Evolutionary conservation across 2,329 filamentous ascomycete genomes (phyloP).

Genomic region (Colletotrichum trifolii): DNA sequence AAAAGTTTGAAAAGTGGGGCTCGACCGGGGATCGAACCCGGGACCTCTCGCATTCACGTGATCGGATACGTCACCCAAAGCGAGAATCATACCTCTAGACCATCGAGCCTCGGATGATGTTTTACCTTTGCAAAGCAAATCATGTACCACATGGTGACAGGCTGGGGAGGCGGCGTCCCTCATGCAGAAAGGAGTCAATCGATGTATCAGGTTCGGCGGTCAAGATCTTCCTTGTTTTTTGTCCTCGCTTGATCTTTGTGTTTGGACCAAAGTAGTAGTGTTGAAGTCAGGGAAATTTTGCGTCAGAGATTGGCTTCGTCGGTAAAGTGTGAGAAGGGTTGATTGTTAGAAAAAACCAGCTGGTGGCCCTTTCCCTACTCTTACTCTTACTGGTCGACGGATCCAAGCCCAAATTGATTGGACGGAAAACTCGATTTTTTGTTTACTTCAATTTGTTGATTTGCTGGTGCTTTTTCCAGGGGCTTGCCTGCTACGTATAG

Average conservation of each 20-base stretch:
- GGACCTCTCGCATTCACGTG: constrained; percentile 44
- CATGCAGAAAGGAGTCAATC: too few species aligned
- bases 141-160: too few species aligned
- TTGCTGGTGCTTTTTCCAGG: too few species aligned
- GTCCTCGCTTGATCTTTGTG: too few species aligned
- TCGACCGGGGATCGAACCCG: constrained; percentile 48
- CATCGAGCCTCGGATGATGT: constrained; percentile 38
- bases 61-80: constrained; percentile 42
- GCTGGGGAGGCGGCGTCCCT: too few species aligned
- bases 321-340: too few species aligned
- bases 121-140: too few species aligned
- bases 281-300: neutral
- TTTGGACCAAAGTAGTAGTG: neutral
- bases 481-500: too few species aligned
- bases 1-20: constrained; percentile 40
- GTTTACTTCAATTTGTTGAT: neutral
- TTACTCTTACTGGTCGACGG: constrained; percentile 12
- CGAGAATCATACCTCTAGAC: constrained; percentile 50
- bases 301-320: too few species aligned
- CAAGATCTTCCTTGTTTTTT: too few species aligned
- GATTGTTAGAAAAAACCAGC: neutral
- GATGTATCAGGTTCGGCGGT: too few species aligned
- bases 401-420: constrained; percentile 25
- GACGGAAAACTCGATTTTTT: neutral
- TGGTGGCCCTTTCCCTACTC: constrained; percentile 2